A percentile compares a stretch with the other conserved stretches of the same genome.
phyloP scores from a whole-genome alignment of 208 protist genomes.

The Crithidia fasciculata region DNA sequence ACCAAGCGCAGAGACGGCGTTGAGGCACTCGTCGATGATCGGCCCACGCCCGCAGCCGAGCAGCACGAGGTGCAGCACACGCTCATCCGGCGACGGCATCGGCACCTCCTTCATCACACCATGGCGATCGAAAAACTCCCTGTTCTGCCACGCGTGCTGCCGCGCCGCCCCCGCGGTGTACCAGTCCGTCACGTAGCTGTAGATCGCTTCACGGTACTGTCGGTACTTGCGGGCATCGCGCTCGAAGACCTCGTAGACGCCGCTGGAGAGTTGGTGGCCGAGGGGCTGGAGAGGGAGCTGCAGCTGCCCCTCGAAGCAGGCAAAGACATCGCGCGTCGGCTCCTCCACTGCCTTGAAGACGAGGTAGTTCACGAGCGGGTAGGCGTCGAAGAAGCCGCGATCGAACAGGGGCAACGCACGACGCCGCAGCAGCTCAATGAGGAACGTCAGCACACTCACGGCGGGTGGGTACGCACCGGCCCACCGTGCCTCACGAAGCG shows the following conservation, averaged over 20 bases:
- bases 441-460: constrained; percentile 54
- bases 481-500: constrained; percentile 54
- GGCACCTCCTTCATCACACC: constrained; percentile 17
- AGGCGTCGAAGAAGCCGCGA: constrained; percentile 62
- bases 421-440: constrained; percentile 80
- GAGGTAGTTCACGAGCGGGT: constrained; percentile 70
- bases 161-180: constrained; percentile 22
- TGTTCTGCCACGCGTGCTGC: constrained; percentile 41
- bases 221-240: constrained; percentile 97
- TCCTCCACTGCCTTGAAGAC: constrained; percentile 54
- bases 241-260: constrained; percentile 99
- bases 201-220: constrained; percentile 92
- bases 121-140: constrained; percentile 16
- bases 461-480: constrained; percentile 47
- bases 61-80: constrained; percentile 92
- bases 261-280: constrained; percentile 96
- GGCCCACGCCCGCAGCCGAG: constrained; percentile 97
- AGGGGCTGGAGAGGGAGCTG: constrained; percentile 97
- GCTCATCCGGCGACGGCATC: constrained; percentile 18
- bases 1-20: constrained; percentile 71
- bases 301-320: constrained; percentile 90
- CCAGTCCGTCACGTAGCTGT: constrained; percentile 72
- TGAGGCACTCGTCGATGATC: constrained; percentile 90
- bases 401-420: constrained; percentile 70
- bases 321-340: constrained; percentile 58